Conservation (phyloP, 805 yeast genomes). For the Gaillardinia entomophila region DNA sequence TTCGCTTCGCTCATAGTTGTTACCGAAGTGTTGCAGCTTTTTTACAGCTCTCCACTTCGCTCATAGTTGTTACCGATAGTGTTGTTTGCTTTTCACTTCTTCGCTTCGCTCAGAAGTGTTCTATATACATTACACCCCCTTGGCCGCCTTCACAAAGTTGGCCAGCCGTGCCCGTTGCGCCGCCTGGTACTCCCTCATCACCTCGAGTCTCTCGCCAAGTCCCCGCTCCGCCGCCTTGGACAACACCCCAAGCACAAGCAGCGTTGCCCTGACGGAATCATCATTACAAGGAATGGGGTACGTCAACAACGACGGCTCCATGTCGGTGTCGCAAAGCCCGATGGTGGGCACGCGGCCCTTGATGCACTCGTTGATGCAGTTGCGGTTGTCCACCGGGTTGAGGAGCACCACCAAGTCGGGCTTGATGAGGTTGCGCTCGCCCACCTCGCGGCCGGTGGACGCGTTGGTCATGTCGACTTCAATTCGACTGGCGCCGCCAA, state of each 20-base stretch:
- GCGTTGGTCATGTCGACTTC: constrained; percentile 74
- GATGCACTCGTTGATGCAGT: constrained; percentile 75
- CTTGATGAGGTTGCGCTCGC: constrained; percentile 53
- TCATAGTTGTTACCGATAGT: constrained; percentile 1
- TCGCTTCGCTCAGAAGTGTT: background rate
- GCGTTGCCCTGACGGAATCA: constrained; percentile 77
- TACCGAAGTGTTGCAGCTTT: background rate
- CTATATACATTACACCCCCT: constrained; percentile 1
- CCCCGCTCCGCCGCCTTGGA: constrained; percentile 85
- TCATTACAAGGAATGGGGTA: constrained; percentile 97
- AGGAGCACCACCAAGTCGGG: constrained; percentile 86
- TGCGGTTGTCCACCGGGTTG: constrained; percentile 83
- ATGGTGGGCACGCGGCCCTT: constrained; percentile 84
- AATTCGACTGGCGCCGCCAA: constrained; percentile 22
- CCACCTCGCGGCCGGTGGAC: constrained; percentile 58
- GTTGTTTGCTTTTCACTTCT: background rate
- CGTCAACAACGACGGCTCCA: constrained; percentile 83
- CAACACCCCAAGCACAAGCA: constrained; percentile 75
- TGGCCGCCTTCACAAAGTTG: no score
- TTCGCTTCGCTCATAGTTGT: constrained; percentile 1
- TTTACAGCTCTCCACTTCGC: constrained; percentile 1
- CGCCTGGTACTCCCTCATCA: constrained; percentile 10
- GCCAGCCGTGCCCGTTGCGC: constrained; percentile 1
- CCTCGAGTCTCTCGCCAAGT: constrained; percentile 45
- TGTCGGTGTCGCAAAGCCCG: constrained; percentile 90